A percentile compares a stretch with the other conserved stretches of the same genome.
Conservation (phyloP, 208 protist species). For the Leishmania major region DNA sequence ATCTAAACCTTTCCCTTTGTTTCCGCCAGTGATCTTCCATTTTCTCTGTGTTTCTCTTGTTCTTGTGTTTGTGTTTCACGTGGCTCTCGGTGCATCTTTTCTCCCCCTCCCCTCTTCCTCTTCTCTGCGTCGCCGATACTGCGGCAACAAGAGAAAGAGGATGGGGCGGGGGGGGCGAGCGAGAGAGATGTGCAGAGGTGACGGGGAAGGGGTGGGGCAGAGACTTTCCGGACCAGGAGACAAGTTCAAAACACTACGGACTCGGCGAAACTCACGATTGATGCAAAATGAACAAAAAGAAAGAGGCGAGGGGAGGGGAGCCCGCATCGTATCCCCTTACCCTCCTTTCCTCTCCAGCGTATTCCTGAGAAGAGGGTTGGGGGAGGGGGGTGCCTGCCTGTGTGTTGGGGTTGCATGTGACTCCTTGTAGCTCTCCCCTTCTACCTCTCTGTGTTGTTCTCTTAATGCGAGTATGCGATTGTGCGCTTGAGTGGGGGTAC, state of each 20-base stretch:
- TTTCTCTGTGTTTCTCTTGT: not conserved
- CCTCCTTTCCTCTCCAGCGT: not conserved
- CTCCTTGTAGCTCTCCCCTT: not conserved
- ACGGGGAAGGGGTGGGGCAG: not conserved
- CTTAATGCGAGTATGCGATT: not conserved
- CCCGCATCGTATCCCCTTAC: not conserved
- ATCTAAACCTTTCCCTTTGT: not conserved
- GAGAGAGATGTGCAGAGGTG: not conserved
- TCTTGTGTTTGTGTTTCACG: too few relatives aligned
- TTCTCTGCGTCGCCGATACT: not conserved
- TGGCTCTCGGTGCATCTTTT: not conserved
- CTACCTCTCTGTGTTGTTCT: not conserved
- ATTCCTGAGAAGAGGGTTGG: not conserved
- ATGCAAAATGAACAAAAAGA: not conserved
- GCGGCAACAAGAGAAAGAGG: not conserved
- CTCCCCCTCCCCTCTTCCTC: not conserved
- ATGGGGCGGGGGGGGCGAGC: not conserved
- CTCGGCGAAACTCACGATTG: not conserved
- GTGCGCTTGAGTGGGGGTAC: not conserved
- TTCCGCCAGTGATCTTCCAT: not conserved
- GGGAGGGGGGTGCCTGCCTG: not conserved
- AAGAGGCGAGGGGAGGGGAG: not conserved
- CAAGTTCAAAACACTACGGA: not conserved
- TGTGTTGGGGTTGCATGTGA: not conserved
- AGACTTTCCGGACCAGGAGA: not conserved